Conservation (phyloP, 306 rosid species). For the Cucumis melo region DNA sequence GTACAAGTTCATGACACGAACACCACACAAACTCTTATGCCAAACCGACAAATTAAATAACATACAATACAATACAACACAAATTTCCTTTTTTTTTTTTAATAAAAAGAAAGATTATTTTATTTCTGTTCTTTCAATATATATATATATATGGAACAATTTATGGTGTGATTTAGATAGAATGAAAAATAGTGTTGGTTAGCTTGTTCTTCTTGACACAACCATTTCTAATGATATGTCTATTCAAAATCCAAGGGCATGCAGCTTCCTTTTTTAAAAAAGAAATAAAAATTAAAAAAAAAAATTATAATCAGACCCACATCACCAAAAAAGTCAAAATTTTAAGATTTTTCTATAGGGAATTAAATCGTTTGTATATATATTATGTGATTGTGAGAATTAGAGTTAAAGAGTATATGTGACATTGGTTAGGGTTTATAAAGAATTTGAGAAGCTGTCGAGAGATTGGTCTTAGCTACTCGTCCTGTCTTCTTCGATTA, state of each 20-base stretch:
- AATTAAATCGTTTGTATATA: neutral
- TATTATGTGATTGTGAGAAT: neutral
- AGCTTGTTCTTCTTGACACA: neutral
- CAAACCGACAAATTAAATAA: neutral
- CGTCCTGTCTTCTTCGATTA: neutral
- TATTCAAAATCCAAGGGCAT: neutral
- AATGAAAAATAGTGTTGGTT: slow-evolving; percentile 2
- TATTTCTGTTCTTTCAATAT: neutral
- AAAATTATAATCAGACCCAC: neutral
- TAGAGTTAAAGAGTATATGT: neutral
- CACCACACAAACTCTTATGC: neutral
- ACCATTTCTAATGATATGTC: neutral
- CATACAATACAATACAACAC: neutral
- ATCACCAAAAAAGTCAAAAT: neutral
- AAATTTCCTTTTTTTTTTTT: neutral
- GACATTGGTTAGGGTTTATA: neutral
- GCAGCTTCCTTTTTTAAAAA: neutral
- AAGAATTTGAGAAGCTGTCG: neutral
- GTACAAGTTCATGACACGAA: neutral
- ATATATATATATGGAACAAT: neutral
- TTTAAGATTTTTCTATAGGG: neutral
- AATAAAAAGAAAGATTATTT: too few relatives aligned
- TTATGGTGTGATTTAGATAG: slow-evolving; percentile 1
- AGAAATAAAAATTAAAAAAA: neutral
- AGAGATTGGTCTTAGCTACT: neutral